Evolutionary conservation across 2,329 filamentous ascomycete species (phyloP), one percentile per base, ranked within the genome.

Genomic region (Aspergillus sp.): DNA sequence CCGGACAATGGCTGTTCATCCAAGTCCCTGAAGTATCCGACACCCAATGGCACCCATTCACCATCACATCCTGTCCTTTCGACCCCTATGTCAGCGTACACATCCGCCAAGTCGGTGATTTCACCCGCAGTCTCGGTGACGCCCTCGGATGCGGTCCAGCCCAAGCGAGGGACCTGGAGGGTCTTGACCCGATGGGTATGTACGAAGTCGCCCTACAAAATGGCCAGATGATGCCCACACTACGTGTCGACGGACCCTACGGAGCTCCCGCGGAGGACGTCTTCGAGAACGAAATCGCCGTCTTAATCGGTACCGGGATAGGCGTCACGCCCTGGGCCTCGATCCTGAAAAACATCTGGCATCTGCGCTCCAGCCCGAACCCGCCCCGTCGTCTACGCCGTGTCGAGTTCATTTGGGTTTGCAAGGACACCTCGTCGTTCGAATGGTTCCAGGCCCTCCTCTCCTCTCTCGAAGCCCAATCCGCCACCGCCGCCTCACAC

Each of bases 371-470:
- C 54, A 81, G 84, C 10, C 90, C 91, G 5, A 93, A 96, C 73
- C 88, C 90, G 27, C 90, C 91, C 1, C 82, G 81, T 43, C 87
- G 91, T 62, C 83, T 98, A 41, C 86, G 89, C 49, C 85, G 93
- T 66, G 91, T 98, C 30, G 93, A 98, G 68, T 98, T 98, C 70
- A 94, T 98, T 73, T 98, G 93, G 93, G 85, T 97, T 44, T 96
- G 91, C 78, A 93, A 87, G 67, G 90, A 96, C 62, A 95, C 90
- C 0, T 86, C 81, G 32, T 95, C 90, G 0, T 98, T 98, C 62
- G 93, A 97, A 71, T 98, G 93, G 93, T 97, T 98, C 76, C 93
- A 98, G 66, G 89, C 86, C 1, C 81, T 98, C 1, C 79, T 98
- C 10, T 87, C 86, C 0, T 94, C 88, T 0, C 84, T 98, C 26